phyloP scores from a whole-genome alignment of 2,329 filamentous ascomycete species.

The Penicillium sp. region DNA sequence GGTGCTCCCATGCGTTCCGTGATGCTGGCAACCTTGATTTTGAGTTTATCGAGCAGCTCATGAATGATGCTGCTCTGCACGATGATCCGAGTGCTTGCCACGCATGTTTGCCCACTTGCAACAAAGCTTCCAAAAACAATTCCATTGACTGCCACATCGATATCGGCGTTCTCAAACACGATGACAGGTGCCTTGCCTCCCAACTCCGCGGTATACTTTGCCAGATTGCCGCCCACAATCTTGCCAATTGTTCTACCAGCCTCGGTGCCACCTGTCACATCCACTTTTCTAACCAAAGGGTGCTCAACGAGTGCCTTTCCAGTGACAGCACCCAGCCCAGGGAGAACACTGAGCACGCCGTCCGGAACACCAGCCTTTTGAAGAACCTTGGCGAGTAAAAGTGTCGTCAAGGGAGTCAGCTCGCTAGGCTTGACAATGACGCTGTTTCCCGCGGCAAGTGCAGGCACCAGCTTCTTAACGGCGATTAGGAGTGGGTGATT shows the following conservation, averaged over 20 bases:
- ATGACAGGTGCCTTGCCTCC: constrained; percentile 42
- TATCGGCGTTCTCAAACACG: constrained; percentile 35
- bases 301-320: constrained; percentile 33
- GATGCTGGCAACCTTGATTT: constrained; percentile 52
- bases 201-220: constrained; percentile 38
- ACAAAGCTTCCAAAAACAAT: constrained; percentile 51
- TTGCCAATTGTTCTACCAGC: constrained; percentile 38
- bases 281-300: constrained; percentile 34
- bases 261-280: constrained; percentile 36
- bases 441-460: constrained; percentile 44
- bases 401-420: constrained; percentile 46
- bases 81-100: constrained; percentile 57
- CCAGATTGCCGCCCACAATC: constrained; percentile 35
- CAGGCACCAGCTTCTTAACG: constrained; percentile 43
- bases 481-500: constrained; percentile 43
- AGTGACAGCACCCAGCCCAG: constrained; percentile 56
- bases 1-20: constrained; percentile 18
- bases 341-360: constrained; percentile 50
- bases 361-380: constrained; percentile 46
- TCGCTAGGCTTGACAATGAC: constrained; percentile 46
- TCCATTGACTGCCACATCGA: constrained; percentile 33
- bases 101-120: constrained; percentile 58
- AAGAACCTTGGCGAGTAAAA: constrained; percentile 44
- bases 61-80: constrained; percentile 50
- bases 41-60: constrained; percentile 41